Evolutionary conservation across 208 protist species (phyloP).

Genomic region (Trypanosoma vivax): DNA sequence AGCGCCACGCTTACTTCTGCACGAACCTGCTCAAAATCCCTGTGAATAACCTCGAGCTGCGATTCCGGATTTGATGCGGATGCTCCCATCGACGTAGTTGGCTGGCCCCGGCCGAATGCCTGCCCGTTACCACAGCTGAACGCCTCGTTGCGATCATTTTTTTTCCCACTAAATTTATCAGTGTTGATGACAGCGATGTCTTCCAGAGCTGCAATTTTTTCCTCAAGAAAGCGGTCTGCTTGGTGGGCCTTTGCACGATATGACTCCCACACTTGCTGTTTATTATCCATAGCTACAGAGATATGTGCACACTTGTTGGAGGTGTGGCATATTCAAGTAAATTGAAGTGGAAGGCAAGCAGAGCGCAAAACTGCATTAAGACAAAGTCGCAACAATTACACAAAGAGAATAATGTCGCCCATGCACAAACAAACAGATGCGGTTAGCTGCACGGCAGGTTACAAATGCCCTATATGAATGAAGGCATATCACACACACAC

Average conservation of each 20-base stretch:
- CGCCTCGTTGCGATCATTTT: background rate
- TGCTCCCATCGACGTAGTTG: background rate
- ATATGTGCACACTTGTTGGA: background rate
- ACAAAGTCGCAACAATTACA: background rate
- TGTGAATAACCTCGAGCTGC: slow-evolving; percentile 5
- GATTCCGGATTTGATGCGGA: background rate
- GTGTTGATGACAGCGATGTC: slow-evolving; percentile 2
- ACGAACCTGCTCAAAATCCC: slow-evolving; percentile 24
- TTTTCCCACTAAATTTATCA: background rate
- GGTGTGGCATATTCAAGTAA: no score
- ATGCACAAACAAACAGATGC: background rate
- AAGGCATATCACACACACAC: no score
- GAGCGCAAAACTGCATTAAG: no score
- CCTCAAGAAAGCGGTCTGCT: slow-evolving; percentile 45
- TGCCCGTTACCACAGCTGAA: background rate
- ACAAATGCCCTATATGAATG: no score
- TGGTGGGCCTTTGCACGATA: slow-evolving; percentile 66
- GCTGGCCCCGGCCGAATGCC: background rate
- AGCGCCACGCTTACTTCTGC: slow-evolving; percentile 19
- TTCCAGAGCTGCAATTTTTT: slow-evolving; percentile 49
- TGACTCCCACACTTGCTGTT: slow-evolving; percentile 38
- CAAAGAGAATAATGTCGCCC: background rate
- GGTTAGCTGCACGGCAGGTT: no score
- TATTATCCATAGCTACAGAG: slow-evolving; percentile 21
- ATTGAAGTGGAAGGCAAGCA: no score